These are phyloP conservation scores for Petunia axillaris DNA, from an alignment of 257 asterid species.

Conservation along the genomic window DNA sequence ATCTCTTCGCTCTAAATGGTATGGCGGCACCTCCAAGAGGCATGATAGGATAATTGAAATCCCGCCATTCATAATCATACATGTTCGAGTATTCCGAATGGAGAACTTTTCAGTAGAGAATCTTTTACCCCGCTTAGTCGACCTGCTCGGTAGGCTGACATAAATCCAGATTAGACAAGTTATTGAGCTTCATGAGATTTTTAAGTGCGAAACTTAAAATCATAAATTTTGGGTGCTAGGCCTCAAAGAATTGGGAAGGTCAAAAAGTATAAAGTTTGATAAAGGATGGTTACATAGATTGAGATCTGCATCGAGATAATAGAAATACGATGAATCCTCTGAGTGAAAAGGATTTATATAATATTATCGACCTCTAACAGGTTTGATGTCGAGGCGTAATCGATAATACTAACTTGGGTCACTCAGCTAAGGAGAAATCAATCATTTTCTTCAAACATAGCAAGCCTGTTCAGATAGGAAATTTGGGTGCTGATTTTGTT, in stretches of 20 bases:
- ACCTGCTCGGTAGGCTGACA: too few species aligned
- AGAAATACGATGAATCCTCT: too few species aligned
- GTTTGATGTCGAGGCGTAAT: not conserved
- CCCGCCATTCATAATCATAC: not conserved
- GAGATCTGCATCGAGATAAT: too few species aligned
- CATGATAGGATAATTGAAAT: not conserved
- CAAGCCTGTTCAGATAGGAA: not conserved
- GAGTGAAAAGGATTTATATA: too few species aligned
- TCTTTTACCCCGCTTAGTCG: not conserved
- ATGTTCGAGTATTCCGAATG: not conserved
- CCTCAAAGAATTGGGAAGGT: too few species aligned
- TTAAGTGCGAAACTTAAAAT: not conserved
- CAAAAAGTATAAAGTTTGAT: too few species aligned
- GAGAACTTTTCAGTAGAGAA: not conserved
- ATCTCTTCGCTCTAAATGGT: not conserved
- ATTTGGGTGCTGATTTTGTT: not conserved
- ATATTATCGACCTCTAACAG: too few species aligned
- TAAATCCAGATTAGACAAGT: too few species aligned
- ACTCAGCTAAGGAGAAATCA: not conserved
- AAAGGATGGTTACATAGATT: too few species aligned
- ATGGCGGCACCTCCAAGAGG: not conserved
- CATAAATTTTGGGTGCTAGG: not conserved
- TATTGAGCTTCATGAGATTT: too few species aligned
- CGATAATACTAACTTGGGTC: not conserved
- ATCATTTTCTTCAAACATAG: too few species aligned